Conservation (phyloP, 768 basidiomycete genomes). For the Jaapia argillacea region DNA sequence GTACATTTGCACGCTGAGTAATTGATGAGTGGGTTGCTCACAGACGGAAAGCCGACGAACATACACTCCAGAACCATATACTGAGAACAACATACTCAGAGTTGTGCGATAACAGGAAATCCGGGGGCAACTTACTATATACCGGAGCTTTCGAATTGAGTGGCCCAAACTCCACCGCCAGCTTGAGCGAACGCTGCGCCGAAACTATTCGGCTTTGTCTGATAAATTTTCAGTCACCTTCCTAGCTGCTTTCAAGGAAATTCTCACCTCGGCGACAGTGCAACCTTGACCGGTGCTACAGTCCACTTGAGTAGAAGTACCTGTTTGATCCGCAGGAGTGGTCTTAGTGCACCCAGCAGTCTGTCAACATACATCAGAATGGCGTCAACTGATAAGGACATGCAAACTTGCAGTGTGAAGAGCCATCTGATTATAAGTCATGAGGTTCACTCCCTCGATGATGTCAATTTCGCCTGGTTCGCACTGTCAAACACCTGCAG, state of each 20-base stretch:
- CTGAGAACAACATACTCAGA: not conserved
- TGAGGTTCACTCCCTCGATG: not conserved
- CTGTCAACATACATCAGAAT: not conserved
- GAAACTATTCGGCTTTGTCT: conserved; percentile 16
- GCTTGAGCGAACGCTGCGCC: conserved; percentile 23
- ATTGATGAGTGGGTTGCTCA: conserved; percentile 7
- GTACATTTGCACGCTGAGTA: conserved; percentile 25
- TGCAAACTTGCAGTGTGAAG: not conserved
- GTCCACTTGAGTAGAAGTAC: not conserved
- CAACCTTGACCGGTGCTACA: conserved; percentile 6
- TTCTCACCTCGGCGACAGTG: not conserved
- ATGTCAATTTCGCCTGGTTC: conserved; percentile 34
- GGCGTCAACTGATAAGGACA: not conserved
- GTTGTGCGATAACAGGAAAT: not conserved
- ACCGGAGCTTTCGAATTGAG: not conserved
- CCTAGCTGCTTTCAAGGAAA: conserved; percentile 16
- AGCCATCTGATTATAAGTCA: not conserved
- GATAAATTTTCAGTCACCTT: conserved; percentile 18
- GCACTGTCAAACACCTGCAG: conserved; percentile 3
- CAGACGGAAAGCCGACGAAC: conserved; percentile 4
- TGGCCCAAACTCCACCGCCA: conserved; percentile 24
- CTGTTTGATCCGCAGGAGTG: not conserved
- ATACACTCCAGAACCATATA: not conserved
- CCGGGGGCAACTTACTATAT: not conserved
- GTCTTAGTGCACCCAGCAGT: not conserved